A percentile compares a stretch with the other conserved stretches of the same genome.
Conservation (phyloP, 208 protist species). For the Perkinsela sp. region DNA sequence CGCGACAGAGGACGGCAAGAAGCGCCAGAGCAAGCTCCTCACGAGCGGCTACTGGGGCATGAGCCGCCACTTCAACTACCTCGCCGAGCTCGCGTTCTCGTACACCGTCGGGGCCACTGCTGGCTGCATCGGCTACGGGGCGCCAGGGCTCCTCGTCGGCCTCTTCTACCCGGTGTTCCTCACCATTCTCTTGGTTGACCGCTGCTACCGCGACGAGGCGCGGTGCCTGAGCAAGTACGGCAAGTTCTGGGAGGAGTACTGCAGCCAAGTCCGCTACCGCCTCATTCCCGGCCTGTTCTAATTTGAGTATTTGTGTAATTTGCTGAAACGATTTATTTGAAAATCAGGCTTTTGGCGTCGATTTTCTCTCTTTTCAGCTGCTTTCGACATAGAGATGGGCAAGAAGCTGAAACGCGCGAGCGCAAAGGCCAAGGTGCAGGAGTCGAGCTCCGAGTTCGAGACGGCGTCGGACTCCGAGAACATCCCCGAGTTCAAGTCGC, state of each 20-base stretch:
- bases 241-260: slow-evolving; percentile 65
- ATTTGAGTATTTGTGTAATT: neutral
- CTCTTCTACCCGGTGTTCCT: slow-evolving; percentile 83
- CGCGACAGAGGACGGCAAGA: slow-evolving; percentile 9
- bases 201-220: slow-evolving; percentile 67
- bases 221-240: slow-evolving; percentile 71
- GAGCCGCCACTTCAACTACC: slow-evolving; percentile 83
- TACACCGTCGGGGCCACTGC: slow-evolving; percentile 6
- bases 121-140: neutral
- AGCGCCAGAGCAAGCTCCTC: slow-evolving; percentile 17
- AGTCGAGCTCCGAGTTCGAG: no score
- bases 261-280: slow-evolving; percentile 37
- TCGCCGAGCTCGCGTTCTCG: slow-evolving; percentile 49
- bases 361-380: no score
- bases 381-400: no score
- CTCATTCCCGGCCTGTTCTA: slow-evolving; percentile 66
- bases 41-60: slow-evolving; percentile 80
- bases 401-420: no score
- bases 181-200: slow-evolving; percentile 60
- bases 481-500: no score
- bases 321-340: no score
- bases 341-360: no score
- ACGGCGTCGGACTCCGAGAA: no score
- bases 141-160: slow-evolving; percentile 15
- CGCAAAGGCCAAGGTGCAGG: no score